Evolutionary conservation across 176 grass and related monocot species (phyloP), one percentile per base, ranked within the genome.

Genomic region (Dactylis glomerata): DNA sequence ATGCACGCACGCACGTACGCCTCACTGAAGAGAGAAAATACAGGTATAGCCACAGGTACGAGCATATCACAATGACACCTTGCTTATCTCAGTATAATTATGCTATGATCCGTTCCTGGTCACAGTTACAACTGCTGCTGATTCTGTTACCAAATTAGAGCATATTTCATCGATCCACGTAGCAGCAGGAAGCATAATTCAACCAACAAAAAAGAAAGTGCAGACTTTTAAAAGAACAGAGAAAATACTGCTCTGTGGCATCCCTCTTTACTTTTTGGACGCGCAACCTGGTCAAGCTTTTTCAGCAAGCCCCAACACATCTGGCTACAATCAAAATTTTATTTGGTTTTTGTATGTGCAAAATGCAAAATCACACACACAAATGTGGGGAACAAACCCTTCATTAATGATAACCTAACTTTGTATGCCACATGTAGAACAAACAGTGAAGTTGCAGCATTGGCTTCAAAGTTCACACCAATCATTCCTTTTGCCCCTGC

Each of bases 381-480:
- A 17, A 52, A 57, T n/a, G 23, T 5, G 46, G 37, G 27, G 81
- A 80, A 47, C 56, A 54, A 56, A 38, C 36, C 26, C 36, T 55
- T 63, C 52, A 82, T 72, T 16, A 30, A 13, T 45, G 75, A 68
- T 81, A 67, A 81, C 28, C 77, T 73, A 36, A 64, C 88, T 78
- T 82, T 82, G 22, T 10, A 14, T 70, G 61, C 51, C 74, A 45
- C 47, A 68, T 78, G 82, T 38, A 44, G 33, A 88, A 85, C 63
- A 24, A 26, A 52, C 23, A 84, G 50, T 80, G 87, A 86, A 86
- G 61, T 83, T 89, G 44, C 80, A 8, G 68, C 58, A 70, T 56
- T 10, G 83, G 88, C 77, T 90, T 85, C 82, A 86, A 88, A 88
- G 87, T 11, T 84, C 33, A 84, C 45, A 50, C 16, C 31, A 59